phyloP scores from a whole-genome alignment of 169 alveolate species.

The Nephromyces sp. region DNA sequence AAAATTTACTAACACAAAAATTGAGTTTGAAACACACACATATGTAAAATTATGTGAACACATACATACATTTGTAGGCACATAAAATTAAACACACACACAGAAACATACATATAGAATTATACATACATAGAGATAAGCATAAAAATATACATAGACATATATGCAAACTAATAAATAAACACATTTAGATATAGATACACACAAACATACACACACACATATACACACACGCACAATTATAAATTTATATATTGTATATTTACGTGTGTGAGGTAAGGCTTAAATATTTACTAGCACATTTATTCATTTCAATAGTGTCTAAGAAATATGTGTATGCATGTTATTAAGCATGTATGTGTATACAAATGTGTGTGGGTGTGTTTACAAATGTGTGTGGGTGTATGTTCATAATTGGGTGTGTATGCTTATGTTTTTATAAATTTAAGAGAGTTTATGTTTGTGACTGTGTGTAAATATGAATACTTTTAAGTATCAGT shows the following conservation, averaged over 20 bases:
- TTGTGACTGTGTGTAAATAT: no score
- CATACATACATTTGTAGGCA: not conserved
- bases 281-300: slow-evolving; percentile 40
- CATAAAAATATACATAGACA: no score
- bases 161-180: not conserved
- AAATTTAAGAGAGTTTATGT: no score
- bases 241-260: not conserved
- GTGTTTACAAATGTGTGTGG: no score
- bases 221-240: not conserved
- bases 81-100: not conserved
- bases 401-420: no score
- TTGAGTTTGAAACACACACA: slow-evolving; percentile 1
- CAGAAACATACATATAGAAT: not conserved
- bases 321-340: no score
- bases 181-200: not conserved
- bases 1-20: not conserved
- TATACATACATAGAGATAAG: not conserved
- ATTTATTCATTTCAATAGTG: slow-evolving; percentile 59
- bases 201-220: not conserved
- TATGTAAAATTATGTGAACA: not conserved
- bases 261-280: slow-evolving; percentile 45
- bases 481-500: no score
- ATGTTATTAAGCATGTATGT: no score
- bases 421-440: no score
- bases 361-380: no score